Conservation (phyloP, 257 asterid species). For the Gynochthodes officinalis region DNA sequence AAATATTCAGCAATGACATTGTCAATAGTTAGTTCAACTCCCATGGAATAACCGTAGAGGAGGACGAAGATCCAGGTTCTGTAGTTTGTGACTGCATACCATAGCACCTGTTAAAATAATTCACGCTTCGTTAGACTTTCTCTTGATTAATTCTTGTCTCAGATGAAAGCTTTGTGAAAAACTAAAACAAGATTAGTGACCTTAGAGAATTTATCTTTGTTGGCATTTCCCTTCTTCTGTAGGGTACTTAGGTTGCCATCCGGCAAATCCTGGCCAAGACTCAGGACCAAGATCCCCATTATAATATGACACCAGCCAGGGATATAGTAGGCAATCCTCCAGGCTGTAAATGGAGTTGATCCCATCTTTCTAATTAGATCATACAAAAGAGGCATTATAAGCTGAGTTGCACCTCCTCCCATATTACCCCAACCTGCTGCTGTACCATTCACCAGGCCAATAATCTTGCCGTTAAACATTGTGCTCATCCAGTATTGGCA, state of each 20-base stretch:
- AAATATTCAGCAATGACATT: slow-evolving; percentile 59
- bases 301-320: neutral
- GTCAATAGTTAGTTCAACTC: slow-evolving; percentile 52
- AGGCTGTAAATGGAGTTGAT: neutral
- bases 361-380: neutral
- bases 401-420: neutral
- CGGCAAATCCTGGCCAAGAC: neutral
- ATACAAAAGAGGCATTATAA: neutral
- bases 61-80: slow-evolving; percentile 61
- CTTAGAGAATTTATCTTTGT: neutral
- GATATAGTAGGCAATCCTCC: neutral
- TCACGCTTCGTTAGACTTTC: slow-evolving; percentile 16
- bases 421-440: neutral
- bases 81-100: slow-evolving; percentile 19
- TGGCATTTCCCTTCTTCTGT: neutral
- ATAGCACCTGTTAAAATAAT: slow-evolving; percentile 31
- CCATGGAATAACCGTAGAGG: slow-evolving; percentile 63
- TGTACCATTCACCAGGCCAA: neutral
- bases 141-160: too few species aligned
- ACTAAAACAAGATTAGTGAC: slow-evolving; percentile 29
- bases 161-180: too few species aligned
- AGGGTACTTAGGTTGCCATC: neutral
- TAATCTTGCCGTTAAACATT: neutral
- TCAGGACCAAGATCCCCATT: neutral
- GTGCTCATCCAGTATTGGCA: neutral